Percentiles rank a stretch among this genome's conserved stretches.
Conservation (phyloP, 768 basidiomycete species). For the Mycena sanguinolenta region DNA sequence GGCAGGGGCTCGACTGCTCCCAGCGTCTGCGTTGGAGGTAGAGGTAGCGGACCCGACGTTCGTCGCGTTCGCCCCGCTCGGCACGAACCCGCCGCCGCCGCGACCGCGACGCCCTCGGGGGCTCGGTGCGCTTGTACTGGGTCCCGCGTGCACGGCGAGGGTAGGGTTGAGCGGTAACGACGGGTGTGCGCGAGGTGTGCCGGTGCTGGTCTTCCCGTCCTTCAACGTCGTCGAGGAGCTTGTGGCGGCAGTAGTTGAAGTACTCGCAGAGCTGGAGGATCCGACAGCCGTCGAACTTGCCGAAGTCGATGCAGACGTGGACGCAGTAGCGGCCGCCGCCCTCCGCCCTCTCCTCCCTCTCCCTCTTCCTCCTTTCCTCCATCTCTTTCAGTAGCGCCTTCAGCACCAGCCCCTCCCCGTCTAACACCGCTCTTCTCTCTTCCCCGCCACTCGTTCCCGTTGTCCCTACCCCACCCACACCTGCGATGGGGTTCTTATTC, state of each 20-base stretch:
- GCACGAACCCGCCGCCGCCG: neutral
- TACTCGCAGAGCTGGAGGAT: no score
- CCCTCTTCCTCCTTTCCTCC: conserved; percentile 58
- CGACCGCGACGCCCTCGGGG: no score
- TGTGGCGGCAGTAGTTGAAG: no score
- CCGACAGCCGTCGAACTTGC: no score
- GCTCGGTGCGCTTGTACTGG: neutral
- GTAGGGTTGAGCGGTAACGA: conserved; percentile 21
- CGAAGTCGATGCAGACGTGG: no score
- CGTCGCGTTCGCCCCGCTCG: conserved; percentile 21
- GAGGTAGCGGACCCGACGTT: no score
- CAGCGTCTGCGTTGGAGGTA: no score
- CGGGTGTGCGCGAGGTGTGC: conserved; percentile 13
- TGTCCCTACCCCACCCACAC: conserved; percentile 27
- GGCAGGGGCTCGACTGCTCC: no score
- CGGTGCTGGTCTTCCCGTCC: neutral
- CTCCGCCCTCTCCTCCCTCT: conserved; percentile 72
- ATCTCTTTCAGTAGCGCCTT: conserved; percentile 76
- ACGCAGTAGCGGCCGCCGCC: no score
- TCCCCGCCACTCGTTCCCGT: conserved; percentile 58
- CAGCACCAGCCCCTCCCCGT: conserved; percentile 77
- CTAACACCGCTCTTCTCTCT: conserved; percentile 82
- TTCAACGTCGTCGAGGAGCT: no score
- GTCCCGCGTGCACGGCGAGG: neutral
- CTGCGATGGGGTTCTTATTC: conserved; percentile 62